These are phyloP conservation scores for Trichoderma brevicompactum DNA, from an alignment of 2,329 filamentous ascomycete species.

Conservation along the genomic window DNA sequence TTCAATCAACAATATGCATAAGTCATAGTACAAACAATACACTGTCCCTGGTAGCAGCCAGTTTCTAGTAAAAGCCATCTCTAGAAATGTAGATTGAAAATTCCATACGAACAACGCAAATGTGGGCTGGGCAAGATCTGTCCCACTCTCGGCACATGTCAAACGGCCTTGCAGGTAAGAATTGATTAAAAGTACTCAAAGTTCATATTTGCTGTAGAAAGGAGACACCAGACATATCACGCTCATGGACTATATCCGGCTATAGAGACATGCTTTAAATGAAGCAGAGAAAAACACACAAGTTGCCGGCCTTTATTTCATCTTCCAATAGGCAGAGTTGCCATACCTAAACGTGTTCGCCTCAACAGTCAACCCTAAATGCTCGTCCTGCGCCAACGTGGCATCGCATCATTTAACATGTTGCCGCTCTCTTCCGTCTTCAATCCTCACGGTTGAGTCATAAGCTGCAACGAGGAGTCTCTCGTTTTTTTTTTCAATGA, in stretches of 20 bases:
- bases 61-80: background rate
- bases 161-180: background rate
- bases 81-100: background rate
- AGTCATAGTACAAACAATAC: no score
- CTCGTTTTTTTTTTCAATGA: constrained; percentile 14
- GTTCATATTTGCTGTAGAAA: constrained; percentile 24
- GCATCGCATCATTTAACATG: constrained; percentile 26
- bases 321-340: constrained; percentile 14
- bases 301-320: constrained; percentile 27
- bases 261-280: constrained; percentile 28
- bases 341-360: constrained; percentile 18
- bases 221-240: constrained; percentile 19
- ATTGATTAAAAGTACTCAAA: background rate
- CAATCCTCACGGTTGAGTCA: background rate
- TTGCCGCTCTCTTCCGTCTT: constrained; percentile 14
- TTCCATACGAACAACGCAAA: background rate
- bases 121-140: background rate
- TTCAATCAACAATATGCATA: no score
- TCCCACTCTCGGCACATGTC: background rate
- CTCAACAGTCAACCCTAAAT: constrained; percentile 23
- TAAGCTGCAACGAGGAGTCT: background rate
- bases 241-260: constrained; percentile 26
- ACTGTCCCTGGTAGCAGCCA: no score
- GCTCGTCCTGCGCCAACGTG: constrained; percentile 21
- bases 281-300: constrained; percentile 33